Base-by-base conservation (phyloP, 257 asterid species). In the Cruciata laevipes region DNA sequence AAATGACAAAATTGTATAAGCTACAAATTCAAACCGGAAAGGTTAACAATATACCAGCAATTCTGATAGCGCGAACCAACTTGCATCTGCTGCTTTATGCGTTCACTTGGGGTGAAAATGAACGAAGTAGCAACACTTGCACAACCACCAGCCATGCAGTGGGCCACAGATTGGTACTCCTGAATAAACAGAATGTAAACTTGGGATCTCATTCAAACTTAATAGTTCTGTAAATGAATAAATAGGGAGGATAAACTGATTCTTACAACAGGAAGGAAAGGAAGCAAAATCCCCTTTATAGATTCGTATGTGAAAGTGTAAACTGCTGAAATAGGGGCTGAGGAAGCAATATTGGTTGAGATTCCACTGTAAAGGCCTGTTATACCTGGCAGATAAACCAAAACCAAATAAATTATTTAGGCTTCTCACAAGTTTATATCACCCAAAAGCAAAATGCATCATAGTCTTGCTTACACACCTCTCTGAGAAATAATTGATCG, bases 81-180 rank as follows among this genome's bases (percentile, higher is more conserved):
- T 90, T 93, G 99, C 97, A 93, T 88, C 85, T 93, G 99, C 83
- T 93, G 99, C 78, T 93, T 93, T 74, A 93, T 80, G 49, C 85
- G 84, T 77, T 93, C 99, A 49, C 99, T 93, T 51, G 99, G 99
- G 66, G 99, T 93, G 79, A 86, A 93, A 79, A 93, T 77, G 77
- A 93, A 86, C 71, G 97, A 93, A 11, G 99, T 93, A 61, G 99
- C 96, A 78, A 93, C 61, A 77, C 99, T 93, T 67, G 96, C 96
- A 76, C 84, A 82, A 37, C 96, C 99, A 62, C 99, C 99, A 57
- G 96, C 95, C 65, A 81, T 71, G 84, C 97, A 93, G 80, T 88
- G 96, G 70, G 86, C 97, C 77, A 86, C 74, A 66, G 97, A 86
- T 68, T 83, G 86, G 78, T 82, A 81, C 67, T 90, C 96, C 99